Conservation (phyloP, 495 filamentous ascomycete species). For the Jackrogersella multiformis region DNA sequence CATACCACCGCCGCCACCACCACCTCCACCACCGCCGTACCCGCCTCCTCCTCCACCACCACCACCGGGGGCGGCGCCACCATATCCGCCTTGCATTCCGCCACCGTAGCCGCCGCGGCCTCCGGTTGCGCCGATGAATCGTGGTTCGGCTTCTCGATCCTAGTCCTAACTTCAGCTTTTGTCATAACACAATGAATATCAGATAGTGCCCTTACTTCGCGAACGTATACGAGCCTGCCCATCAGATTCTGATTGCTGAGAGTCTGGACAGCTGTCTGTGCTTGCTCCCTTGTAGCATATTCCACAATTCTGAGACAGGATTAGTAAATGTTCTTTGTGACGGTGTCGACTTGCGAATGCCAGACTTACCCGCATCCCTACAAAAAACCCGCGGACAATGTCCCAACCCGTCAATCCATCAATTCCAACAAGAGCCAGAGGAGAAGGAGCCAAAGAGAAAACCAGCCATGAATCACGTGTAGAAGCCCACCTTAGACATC, state of each 20-base stretch:
- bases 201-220: slow-evolving; percentile 73
- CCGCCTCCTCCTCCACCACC: slow-evolving; percentile 57
- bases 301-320: slow-evolving; percentile 87
- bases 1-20: slow-evolving; percentile 48
- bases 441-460: slow-evolving; percentile 72
- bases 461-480: slow-evolving; percentile 87
- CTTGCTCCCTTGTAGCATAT: slow-evolving; percentile 99
- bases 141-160: slow-evolving; percentile 96
- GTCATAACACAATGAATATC: slow-evolving; percentile 16
- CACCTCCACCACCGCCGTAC: slow-evolving; percentile 62
- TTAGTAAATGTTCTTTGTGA: slow-evolving; percentile 3
- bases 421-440: slow-evolving; percentile 83
- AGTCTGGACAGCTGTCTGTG: slow-evolving; percentile 94
- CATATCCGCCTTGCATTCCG: slow-evolving; percentile 55
- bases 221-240: slow-evolving; percentile 97
- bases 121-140: slow-evolving; percentile 80
- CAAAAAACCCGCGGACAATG: slow-evolving; percentile 84
- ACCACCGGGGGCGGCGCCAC: no score
- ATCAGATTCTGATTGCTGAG: slow-evolving; percentile 99
- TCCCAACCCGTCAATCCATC: slow-evolving; percentile 99
- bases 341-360: not conserved
- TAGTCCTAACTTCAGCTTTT: slow-evolving; percentile 50
- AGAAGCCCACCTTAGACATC: slow-evolving; percentile 99
- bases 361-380: slow-evolving; percentile 99
- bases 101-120: slow-evolving; percentile 73